These are phyloP conservation scores for Trametes pubescens DNA, from an alignment of 1,284 basidiomycete species.

Conservation along the genomic window DNA sequence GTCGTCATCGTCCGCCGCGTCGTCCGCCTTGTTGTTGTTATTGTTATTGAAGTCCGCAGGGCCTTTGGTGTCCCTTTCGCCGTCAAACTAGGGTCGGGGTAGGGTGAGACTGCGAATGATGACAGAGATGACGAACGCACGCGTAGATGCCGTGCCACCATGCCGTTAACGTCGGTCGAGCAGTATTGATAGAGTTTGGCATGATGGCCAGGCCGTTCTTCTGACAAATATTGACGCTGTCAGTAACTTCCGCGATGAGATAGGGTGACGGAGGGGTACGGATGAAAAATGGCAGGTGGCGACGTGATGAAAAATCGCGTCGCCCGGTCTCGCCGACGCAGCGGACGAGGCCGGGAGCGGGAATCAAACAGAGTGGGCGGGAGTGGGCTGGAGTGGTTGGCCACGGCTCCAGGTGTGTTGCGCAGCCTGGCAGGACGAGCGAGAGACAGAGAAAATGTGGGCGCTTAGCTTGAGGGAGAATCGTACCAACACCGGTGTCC, in stretches of 20 bases:
- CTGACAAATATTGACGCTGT: slow-evolving; percentile 36
- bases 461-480: not conserved
- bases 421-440: not conserved
- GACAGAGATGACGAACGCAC: slow-evolving; percentile 42
- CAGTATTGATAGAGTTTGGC: slow-evolving; percentile 68
- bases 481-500: not conserved
- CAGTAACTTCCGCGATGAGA: not conserved
- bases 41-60: slow-evolving; percentile 53
- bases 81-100: slow-evolving; percentile 51
- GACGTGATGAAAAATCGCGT: not conserved
- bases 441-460: not conserved
- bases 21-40: slow-evolving; percentile 47
- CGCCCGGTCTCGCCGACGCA: slow-evolving; percentile 1
- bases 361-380: not conserved
- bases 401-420: not conserved
- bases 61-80: slow-evolving; percentile 55
- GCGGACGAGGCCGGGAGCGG: not conserved
- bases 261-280: not conserved
- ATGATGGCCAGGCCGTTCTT: slow-evolving; percentile 58
- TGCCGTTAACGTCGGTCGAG: slow-evolving; percentile 56
- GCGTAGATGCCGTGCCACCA: slow-evolving; percentile 57
- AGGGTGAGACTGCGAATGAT: slow-evolving; percentile 17
- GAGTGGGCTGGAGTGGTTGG: not conserved
- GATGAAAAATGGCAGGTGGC: not conserved
- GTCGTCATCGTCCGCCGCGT: slow-evolving; percentile 56